Percentiles rank a stretch among this genome's conserved stretches.
phyloP scores from a whole-genome alignment of 371 early-diverging fungal genomes.

The Rhizopus microsporus region DNA sequence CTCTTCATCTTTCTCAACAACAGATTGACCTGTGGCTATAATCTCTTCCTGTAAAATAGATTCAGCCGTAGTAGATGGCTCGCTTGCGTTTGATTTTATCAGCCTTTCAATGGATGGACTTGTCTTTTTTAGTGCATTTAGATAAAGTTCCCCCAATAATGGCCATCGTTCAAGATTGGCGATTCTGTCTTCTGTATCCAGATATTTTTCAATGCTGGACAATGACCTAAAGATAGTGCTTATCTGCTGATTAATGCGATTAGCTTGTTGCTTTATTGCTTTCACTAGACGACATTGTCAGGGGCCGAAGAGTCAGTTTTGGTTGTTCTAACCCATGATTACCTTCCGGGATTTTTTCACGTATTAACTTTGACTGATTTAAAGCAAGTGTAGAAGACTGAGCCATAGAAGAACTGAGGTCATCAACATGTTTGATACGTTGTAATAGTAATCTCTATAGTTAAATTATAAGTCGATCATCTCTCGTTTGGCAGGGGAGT shows the following conservation, averaged over 20 bases:
- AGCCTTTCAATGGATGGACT: conserved; percentile 13
- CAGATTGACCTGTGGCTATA: conserved; percentile 5
- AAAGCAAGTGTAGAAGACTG: conserved; percentile 18
- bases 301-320: background rate
- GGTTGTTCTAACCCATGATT: too few relatives aligned
- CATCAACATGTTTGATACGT: conserved; percentile 33
- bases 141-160: conserved; percentile 6
- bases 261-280: conserved; percentile 20
- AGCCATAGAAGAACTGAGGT: conserved; percentile 19
- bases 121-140: conserved; percentile 3
- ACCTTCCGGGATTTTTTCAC: conserved; percentile 29
- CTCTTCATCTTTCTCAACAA: background rate
- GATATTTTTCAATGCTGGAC: conserved; percentile 12
- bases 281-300: conserved; percentile 5
- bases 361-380: conserved; percentile 24
- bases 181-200: conserved; percentile 19
- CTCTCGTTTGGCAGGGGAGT: background rate
- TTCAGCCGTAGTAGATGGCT: conserved; percentile 14
- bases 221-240: conserved; percentile 23
- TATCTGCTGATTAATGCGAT: conserved; percentile 4
- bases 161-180: conserved; percentile 14
- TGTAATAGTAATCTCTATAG: conserved; percentile 21
- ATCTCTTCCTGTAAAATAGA: conserved; percentile 6
- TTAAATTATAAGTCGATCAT: background rate
- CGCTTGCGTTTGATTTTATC: conserved; percentile 16